Evolutionary conservation across 2,329 filamentous ascomycete genomes (phyloP), one percentile per base, ranked within the genome.

Genomic region (Ophiostoma montium): DNA sequence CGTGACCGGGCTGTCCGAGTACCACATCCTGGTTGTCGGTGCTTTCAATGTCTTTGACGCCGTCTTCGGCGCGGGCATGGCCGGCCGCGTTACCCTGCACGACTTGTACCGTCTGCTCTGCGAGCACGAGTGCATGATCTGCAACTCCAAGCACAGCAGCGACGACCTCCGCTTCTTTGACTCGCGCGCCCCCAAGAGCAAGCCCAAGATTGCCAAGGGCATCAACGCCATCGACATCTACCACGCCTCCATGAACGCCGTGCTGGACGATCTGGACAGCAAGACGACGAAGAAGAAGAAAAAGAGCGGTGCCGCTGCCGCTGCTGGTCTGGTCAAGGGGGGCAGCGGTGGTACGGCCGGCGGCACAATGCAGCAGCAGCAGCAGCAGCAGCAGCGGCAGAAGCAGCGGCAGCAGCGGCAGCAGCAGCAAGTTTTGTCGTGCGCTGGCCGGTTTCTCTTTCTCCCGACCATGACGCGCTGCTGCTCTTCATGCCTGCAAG

Each of bases 391-490:
- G 15, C 16, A 13, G 23, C 21, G 23, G 13, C 30, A 21, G n/a
- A n/a, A n/a, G n/a, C n/a, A n/a, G n/a, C n/a, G n/a, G n/a, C n/a
- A n/a, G n/a, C 10, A 13, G 15, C 21, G 21, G 11, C 15, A 32
- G 15, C 16, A 13, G 23, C 21, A 31, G 31, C 21, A 18, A 52
- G n/a, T 41, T 12, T 7, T 16, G 39, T 41, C n/a, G 11, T 16
- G 39, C 35, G 45, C 44, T 15, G 51, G 48, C 21, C 19, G 18
- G 16, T 52, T 23, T 15, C 15, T 50, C n/a, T 52, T 48, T 15
- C 19, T 52, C 21, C 51, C 48, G 3, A 52, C 51, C 3, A 18
- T 52, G 35, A 52, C 51, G 2, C 48, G 51, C 41, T 52, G 51
- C 42, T 52, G 51, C 46, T 5, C 9, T 16, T 12, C 46, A 8